These are phyloP conservation scores for Globisporangium parvum DNA, from an alignment of 352 stramenopile genomes.

Conservation along the genomic window DNA sequence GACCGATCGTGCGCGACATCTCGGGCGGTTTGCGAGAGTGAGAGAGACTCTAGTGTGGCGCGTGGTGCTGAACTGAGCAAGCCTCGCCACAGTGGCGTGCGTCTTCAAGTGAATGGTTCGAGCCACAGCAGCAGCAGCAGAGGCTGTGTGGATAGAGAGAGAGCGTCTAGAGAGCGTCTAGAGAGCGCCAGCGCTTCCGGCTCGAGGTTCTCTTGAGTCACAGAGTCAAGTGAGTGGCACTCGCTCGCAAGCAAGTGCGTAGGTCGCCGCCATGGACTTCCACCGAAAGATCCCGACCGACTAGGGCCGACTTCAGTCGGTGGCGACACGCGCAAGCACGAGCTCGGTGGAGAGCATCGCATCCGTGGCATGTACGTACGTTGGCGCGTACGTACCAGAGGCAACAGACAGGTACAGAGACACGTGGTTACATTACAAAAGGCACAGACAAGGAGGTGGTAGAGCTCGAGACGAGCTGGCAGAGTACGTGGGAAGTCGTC, in stretches of 20 bases:
- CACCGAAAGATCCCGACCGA: no score
- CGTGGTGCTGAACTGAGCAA: not conserved
- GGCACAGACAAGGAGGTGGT: not conserved
- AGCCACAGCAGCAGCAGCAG: not conserved
- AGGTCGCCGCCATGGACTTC: no score
- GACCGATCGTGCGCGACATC: slow-evolving; percentile 40
- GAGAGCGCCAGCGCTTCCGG: not conserved
- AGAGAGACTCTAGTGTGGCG: not conserved
- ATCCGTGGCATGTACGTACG: not conserved
- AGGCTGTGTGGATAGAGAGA: not conserved
- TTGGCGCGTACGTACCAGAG: no score
- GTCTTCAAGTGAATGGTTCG: not conserved
- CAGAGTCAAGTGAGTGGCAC: not conserved
- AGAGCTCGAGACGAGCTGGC: not conserved
- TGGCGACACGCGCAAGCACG: no score
- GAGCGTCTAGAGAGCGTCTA: not conserved
- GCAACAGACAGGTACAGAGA: not conserved
- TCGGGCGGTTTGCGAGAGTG: slow-evolving; percentile 15
- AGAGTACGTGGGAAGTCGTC: not conserved
- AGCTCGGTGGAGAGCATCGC: no score
- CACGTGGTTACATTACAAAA: slow-evolving; percentile 1
- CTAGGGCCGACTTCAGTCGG: no score
- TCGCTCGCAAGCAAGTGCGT: no score
- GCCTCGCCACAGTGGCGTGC: not conserved
- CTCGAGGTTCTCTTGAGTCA: no score